phyloP scores from a whole-genome alignment of 1,284 basidiomycete species.

The Ganoderma leucocontextum region DNA sequence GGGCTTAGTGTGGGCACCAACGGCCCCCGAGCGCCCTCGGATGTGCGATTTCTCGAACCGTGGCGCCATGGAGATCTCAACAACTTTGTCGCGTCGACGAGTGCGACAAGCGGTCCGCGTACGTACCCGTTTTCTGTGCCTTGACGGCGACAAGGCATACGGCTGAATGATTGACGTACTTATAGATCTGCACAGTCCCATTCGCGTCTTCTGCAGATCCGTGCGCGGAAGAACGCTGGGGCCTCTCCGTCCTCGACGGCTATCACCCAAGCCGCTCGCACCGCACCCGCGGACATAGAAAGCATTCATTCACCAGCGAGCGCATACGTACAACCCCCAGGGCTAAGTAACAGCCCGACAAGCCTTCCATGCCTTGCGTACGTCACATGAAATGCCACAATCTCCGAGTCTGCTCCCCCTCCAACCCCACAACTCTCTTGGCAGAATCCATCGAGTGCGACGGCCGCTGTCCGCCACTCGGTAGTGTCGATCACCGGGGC shows the following conservation, averaged over 20 bases:
- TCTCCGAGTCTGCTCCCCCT: background rate
- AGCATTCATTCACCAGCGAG: background rate
- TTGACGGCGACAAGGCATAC: background rate
- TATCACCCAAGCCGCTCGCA: background rate
- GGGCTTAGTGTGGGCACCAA: background rate
- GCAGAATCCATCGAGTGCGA: background rate
- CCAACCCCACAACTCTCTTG: background rate
- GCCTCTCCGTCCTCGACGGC: background rate
- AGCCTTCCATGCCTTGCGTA: constrained; percentile 3
- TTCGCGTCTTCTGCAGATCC: background rate
- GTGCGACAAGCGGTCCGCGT: constrained; percentile 1
- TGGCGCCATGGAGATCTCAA: constrained; percentile 1
- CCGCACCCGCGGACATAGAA: background rate
- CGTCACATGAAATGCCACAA: background rate
- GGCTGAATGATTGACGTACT: constrained; percentile 3
- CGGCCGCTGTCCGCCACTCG: background rate
- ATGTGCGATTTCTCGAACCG: background rate
- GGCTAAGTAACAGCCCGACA: background rate
- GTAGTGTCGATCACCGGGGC: background rate
- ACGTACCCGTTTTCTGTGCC: background rate
- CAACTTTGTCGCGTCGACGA: background rate
- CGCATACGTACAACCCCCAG: background rate
- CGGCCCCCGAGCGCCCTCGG: background rate
- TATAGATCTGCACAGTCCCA: background rate
- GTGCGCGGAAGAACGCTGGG: background rate